These are phyloP conservation scores for Ogataea wickerhamii DNA, from an alignment of 805 yeast genomes.

Conservation along the genomic window DNA sequence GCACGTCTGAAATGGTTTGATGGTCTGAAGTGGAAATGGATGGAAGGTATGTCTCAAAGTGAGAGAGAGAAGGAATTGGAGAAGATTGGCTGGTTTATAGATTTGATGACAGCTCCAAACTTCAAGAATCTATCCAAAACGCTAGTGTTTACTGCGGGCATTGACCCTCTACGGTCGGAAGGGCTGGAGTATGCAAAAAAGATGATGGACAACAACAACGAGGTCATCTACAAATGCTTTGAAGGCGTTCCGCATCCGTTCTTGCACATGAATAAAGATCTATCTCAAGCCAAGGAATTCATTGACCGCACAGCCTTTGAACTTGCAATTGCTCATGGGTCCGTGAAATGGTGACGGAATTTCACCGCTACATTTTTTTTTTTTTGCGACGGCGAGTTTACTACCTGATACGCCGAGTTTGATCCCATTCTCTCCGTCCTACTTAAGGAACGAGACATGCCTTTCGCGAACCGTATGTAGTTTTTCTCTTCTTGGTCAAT, in stretches of 20 bases:
- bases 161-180: conserved; percentile 34
- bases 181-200: conserved; percentile 32
- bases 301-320: conserved; percentile 29
- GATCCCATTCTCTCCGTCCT: no score
- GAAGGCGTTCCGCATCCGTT: conserved; percentile 35
- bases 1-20: conserved; percentile 31
- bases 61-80: conserved; percentile 16
- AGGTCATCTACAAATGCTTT: conserved; percentile 28
- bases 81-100: conserved; percentile 31
- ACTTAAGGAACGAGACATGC: no score
- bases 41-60: conserved; percentile 14
- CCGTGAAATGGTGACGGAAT: conserved; percentile 5
- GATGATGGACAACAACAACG: conserved; percentile 26
- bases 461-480: no score
- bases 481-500: no score
- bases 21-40: conserved; percentile 28
- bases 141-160: conserved; percentile 31
- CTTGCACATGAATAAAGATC: conserved; percentile 32
- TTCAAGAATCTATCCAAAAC: conserved; percentile 28
- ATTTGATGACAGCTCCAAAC: conserved; percentile 29
- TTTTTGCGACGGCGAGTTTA: no score
- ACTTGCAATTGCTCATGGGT: conserved; percentile 28
- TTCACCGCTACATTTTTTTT: no score
- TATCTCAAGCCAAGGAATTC: conserved; percentile 31
- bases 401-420: no score